phyloP scores from a whole-genome alignment of 257 asterid genomes.

The Salvia miltiorrhiza region DNA sequence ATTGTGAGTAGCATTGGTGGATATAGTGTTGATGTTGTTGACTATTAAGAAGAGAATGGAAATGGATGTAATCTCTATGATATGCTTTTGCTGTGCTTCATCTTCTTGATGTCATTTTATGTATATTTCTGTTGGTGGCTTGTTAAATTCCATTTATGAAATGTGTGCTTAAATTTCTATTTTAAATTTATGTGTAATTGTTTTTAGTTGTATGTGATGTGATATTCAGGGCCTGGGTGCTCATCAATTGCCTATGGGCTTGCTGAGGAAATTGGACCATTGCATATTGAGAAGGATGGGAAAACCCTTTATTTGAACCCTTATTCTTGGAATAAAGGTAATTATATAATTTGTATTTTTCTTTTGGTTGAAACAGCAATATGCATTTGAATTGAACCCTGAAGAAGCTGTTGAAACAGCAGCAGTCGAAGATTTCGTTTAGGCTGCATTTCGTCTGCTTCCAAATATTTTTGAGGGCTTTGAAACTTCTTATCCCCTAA shows the following conservation, averaged over 20 bases:
- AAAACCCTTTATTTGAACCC: constrained; percentile 79
- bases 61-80: background rate
- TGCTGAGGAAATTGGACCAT: constrained; percentile 95
- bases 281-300: constrained; percentile 93
- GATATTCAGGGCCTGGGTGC: constrained; percentile 87
- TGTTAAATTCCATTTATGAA: background rate
- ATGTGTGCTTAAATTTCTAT: background rate
- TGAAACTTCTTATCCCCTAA: background rate
- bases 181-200: background rate
- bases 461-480: background rate
- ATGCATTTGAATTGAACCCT: background rate
- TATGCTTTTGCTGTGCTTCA: background rate
- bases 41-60: background rate
- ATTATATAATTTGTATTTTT: background rate
- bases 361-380: background rate
- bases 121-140: background rate
- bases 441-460: background rate
- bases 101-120: background rate
- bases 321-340: constrained; percentile 93
- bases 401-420: background rate
- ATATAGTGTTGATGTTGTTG: background rate
- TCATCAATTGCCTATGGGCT: constrained; percentile 90
- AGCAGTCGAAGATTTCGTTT: background rate
- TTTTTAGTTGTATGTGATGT: constrained; percentile 15
- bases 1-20: background rate